Conservation (phyloP, 768 basidiomycete genomes). For the Tephrocybe sp. region DNA sequence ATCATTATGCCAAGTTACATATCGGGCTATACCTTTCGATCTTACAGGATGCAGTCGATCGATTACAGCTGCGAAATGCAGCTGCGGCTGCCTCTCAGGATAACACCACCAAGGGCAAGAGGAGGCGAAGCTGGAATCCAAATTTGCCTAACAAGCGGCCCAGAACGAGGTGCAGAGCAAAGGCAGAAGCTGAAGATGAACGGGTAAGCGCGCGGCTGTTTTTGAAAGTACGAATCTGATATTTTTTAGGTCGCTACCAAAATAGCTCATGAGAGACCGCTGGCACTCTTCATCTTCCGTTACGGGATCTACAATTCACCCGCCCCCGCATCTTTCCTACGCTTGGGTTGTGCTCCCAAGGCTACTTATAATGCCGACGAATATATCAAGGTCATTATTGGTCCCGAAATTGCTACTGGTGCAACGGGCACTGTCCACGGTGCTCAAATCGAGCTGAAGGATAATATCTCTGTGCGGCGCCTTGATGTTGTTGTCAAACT, state of each 20-base stretch:
- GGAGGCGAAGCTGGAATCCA: neutral
- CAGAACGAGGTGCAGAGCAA: neutral
- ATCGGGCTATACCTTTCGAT: conserved; percentile 14
- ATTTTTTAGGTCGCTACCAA: neutral
- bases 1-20: conserved; percentile 17
- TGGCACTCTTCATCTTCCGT: neutral
- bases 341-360: neutral
- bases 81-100: too few relatives aligned
- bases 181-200: neutral
- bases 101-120: too few relatives aligned
- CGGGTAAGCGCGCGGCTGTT: neutral
- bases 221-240: neutral
- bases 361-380: neutral
- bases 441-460: neutral
- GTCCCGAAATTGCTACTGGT: neutral
- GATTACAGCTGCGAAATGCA: neutral
- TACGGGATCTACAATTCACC: conserved; percentile 1
- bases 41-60: conserved; percentile 14
- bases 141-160: neutral
- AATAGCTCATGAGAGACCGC: neutral
- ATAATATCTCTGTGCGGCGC: neutral
- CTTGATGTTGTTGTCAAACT: neutral
- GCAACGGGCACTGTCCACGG: neutral
- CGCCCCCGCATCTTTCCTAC: neutral
- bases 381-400: neutral